Evolutionary conservation across 1,284 basidiomycete species (phyloP).

Genomic region (Cryptococcus hybrid): DNA sequence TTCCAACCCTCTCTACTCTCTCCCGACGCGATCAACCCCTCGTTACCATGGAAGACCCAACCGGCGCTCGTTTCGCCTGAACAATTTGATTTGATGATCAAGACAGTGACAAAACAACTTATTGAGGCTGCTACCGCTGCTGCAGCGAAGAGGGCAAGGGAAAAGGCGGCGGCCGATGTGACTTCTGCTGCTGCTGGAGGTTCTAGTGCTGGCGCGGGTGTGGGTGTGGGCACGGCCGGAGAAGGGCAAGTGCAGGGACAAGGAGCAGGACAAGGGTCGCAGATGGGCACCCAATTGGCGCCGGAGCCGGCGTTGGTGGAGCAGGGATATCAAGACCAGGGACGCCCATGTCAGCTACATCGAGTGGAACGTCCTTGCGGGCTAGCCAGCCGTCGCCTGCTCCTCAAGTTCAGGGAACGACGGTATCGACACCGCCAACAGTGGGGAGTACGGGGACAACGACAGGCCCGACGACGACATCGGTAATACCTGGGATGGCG

Average conservation of each 20-base stretch:
- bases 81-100: constrained; percentile 10
- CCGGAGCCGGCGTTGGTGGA: not conserved
- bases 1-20: constrained; percentile 16
- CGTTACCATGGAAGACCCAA: constrained; percentile 10
- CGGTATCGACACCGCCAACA: not conserved
- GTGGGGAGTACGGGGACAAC: not conserved
- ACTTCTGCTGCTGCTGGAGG: not conserved
- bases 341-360: not conserved
- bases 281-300: not conserved
- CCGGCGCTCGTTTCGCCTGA: constrained; percentile 16
- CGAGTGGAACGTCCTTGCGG: no score
- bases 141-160: constrained; percentile 2
- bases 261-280: not conserved
- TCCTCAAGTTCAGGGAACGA: not conserved
- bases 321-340: not conserved
- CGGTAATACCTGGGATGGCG: not conserved
- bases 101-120: constrained; percentile 6
- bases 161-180: not conserved
- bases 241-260: not conserved
- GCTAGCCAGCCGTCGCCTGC: not conserved
- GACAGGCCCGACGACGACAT: not conserved
- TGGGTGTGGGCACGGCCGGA: not conserved
- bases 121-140: constrained; percentile 1
- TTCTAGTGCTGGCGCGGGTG: not conserved
- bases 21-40: constrained; percentile 18